phyloP scores from a whole-genome alignment of 2,329 filamentous ascomycete species.

The Passalora sequoiae region DNA sequence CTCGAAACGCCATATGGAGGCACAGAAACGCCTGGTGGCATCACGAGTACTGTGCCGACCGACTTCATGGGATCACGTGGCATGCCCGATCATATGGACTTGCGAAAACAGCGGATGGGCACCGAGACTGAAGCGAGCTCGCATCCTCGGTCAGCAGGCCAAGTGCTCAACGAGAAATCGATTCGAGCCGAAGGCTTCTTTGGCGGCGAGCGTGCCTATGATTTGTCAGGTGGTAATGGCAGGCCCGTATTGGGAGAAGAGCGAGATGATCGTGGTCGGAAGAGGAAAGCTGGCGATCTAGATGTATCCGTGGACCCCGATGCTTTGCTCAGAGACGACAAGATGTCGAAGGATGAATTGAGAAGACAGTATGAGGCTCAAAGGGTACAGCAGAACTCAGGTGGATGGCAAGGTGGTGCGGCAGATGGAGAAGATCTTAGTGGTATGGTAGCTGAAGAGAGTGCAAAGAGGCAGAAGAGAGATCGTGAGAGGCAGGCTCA shows the following conservation, averaged over 20 bases:
- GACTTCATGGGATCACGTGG: slow-evolving; percentile 72
- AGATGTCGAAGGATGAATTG: slow-evolving; percentile 79
- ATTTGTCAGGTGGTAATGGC: slow-evolving; percentile 56
- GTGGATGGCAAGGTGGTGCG: slow-evolving; percentile 56
- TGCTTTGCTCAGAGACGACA: slow-evolving; percentile 66
- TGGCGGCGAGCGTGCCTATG: slow-evolving; percentile 88
- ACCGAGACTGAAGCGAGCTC: slow-evolving; percentile 80
- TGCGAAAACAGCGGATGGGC: slow-evolving; percentile 79
- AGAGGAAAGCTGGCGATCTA: slow-evolving; percentile 86
- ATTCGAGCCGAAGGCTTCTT: slow-evolving; percentile 89
- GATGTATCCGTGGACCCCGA: slow-evolving; percentile 90
- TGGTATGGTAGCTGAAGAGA: slow-evolving; percentile 94
- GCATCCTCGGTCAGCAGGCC: slow-evolving; percentile 74
- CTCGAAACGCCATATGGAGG: slow-evolving; percentile 63
- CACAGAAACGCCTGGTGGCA: slow-evolving; percentile 73
- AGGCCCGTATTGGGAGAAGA: slow-evolving; percentile 75
- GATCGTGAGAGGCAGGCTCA: slow-evolving; percentile 63
- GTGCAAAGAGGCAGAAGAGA: slow-evolving; percentile 80
- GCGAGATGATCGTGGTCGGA: slow-evolving; percentile 71
- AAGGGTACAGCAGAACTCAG: slow-evolving; percentile 53
- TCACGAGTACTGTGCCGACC: slow-evolving; percentile 73
- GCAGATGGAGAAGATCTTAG: slow-evolving; percentile 79
- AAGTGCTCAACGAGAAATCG: slow-evolving; percentile 82
- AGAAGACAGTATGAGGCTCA: slow-evolving; percentile 71
- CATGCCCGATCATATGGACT: slow-evolving; percentile 79